These are phyloP conservation scores for Malus hybrid DNA, from an alignment of 331 rosid genomes.

Conservation along the genomic window DNA sequence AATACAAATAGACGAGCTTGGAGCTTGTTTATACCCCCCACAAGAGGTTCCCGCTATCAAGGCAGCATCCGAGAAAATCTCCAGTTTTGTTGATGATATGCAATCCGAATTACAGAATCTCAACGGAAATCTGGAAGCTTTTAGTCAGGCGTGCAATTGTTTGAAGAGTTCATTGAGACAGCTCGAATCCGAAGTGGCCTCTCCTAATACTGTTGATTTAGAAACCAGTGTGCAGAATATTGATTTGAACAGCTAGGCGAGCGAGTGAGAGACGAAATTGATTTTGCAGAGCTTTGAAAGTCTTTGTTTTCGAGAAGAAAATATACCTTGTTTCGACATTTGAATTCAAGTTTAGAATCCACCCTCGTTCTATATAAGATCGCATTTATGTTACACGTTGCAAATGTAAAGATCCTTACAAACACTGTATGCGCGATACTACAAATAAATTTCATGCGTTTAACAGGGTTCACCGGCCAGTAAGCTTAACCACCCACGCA, in stretches of 20 bases:
- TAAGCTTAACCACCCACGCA: constrained; percentile 88
- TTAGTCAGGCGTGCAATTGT: constrained; percentile 47
- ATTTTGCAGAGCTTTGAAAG: not conserved
- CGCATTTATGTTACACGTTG: constrained; percentile 15
- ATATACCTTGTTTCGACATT: not conserved
- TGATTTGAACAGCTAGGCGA: constrained; percentile 29
- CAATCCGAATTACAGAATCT: constrained; percentile 36
- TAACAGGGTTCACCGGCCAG: constrained; percentile 43
- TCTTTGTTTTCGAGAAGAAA: not conserved
- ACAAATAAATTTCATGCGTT: not conserved
- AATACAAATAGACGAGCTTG: constrained; percentile 70
- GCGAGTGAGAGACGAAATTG: not conserved
- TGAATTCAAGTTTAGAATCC: not conserved
- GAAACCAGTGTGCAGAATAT: constrained; percentile 47
- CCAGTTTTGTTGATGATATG: constrained; percentile 42
- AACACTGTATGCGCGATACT: not conserved
- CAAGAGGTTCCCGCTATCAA: constrained; percentile 58
- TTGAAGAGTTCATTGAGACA: constrained; percentile 41
- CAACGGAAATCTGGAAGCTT: constrained; percentile 42
- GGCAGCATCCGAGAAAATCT: constrained; percentile 43
- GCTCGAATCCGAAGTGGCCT: constrained; percentile 38
- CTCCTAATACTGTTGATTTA: constrained; percentile 23
- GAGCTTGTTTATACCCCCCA: constrained; percentile 92
- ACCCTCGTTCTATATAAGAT: constrained; percentile 3
- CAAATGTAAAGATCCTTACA: constrained; percentile 29